Percentiles rank a stretch among this genome's conserved stretches.
Evolutionary conservation across 2,329 filamentous ascomycete species (phyloP).

Genomic region (Trichoderma guizhouense): DNA sequence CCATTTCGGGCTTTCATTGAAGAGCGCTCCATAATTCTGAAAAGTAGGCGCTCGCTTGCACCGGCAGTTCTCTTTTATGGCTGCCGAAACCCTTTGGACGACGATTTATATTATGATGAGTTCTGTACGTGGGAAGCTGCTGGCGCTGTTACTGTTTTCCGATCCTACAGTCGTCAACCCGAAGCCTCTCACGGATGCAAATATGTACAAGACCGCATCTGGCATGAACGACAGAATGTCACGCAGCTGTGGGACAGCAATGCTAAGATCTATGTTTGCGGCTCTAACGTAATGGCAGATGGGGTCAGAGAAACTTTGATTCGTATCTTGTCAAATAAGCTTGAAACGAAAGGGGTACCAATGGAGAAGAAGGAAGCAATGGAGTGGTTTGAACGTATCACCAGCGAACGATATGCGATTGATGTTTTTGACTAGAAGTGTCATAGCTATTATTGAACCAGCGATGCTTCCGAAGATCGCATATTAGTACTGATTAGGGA

Average conservation of each 20-base stretch:
- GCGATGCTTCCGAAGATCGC: no score
- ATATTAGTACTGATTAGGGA: no score
- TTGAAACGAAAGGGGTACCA: neutral
- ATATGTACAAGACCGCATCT: constrained; percentile 39
- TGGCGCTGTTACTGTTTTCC: neutral
- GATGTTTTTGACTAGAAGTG: neutral
- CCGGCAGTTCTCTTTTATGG: constrained; percentile 52
- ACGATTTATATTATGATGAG: constrained; percentile 54
- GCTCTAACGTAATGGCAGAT: constrained; percentile 28
- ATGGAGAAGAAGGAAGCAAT: neutral
- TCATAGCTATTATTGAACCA: no score
- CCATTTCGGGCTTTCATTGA: constrained; percentile 34
- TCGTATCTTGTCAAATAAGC: neutral
- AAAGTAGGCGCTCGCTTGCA: constrained; percentile 21
- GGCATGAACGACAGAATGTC: constrained; percentile 30
- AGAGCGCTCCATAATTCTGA: constrained; percentile 25
- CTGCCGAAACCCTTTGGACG: constrained; percentile 50
- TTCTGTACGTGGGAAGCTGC: constrained; percentile 18
- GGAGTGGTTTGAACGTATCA: constrained; percentile 5
- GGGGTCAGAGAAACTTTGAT: neutral
- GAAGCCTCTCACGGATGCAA: constrained; percentile 21
- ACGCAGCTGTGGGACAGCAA: constrained; percentile 31
- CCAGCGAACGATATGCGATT: neutral
- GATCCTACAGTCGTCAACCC: constrained; percentile 1
- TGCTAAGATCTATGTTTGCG: constrained; percentile 42